These are phyloP conservation scores for Lotus japonicus DNA, from an alignment of 306 rosid genomes.

Conservation along the genomic window DNA sequence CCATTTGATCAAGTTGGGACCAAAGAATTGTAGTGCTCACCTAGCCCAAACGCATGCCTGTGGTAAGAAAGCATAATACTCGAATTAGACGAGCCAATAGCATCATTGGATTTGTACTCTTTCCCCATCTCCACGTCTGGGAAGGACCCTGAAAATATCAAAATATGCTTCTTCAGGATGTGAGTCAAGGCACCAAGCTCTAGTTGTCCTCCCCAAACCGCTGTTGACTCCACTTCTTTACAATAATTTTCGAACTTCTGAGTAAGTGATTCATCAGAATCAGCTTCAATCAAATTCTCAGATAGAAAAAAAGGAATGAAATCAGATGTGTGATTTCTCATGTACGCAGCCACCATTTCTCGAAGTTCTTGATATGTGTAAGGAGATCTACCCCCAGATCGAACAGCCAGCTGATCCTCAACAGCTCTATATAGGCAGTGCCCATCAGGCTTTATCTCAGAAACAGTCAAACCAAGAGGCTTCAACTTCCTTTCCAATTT, in stretches of 20 bases:
- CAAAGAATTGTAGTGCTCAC: constrained; percentile 90
- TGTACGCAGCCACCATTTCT: constrained; percentile 65
- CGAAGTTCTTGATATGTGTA: constrained; percentile 71
- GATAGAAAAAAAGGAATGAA: constrained; percentile 79
- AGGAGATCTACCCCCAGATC: constrained; percentile 55
- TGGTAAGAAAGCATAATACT: constrained; percentile 82
- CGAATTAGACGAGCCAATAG: constrained; percentile 26
- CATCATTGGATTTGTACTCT: constrained; percentile 56
- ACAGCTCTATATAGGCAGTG: constrained; percentile 94
- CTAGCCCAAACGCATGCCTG: constrained; percentile 89
- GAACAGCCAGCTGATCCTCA: constrained; percentile 61
- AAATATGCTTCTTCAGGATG: constrained; percentile 72
- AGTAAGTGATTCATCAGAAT: constrained; percentile 40
- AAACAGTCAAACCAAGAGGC: constrained; percentile 68
- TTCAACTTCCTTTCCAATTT: constrained; percentile 69
- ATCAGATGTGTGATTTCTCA: constrained; percentile 63
- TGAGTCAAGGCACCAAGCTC: constrained; percentile 92
- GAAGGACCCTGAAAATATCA: constrained; percentile 89
- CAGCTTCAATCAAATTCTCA: constrained; percentile 45
- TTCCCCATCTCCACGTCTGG: constrained; percentile 99
- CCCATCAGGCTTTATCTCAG: constrained; percentile 88
- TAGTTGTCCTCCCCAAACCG: constrained; percentile 97
- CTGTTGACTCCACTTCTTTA: constrained; percentile 79
- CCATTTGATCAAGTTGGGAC: constrained; percentile 49
- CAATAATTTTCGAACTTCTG: constrained; percentile 75